Base-by-base conservation (phyloP, 1,284 basidiomycete species). In the Tilletia indica region DNA sequence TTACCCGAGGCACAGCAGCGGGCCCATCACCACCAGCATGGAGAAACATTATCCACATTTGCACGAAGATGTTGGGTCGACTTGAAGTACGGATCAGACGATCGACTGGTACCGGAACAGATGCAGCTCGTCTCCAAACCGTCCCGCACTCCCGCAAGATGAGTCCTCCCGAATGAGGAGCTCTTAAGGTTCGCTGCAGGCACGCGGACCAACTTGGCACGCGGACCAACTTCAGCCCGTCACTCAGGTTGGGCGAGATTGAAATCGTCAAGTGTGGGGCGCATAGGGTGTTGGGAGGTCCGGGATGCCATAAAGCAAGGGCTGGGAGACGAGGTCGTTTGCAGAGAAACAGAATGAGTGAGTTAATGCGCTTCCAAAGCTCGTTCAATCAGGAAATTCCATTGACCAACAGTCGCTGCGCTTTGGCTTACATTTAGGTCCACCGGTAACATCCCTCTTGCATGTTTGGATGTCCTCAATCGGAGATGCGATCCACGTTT, bases 211-310 rank as follows among this genome's bases (percentile, higher is more conserved):
- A 80, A 90, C 89, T 31, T 93, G 85, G 85, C 4, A 76, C 80
- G 21, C 74, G 82, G 45, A 80, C 80, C 34, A 80, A 90, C 89
- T 31, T 93, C 90, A 25, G 86, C 90, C 76, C 86, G 89, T 74
- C 91, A 88, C 56, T 91, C 90, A 85, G 90, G 87, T 88, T 95
- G 87, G 93, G 93, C 31, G 94, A 95, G 85, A 89, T 95, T 80
- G 92, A 91, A 5, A 89, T 94, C 47, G 89, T 95, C 39, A 88
- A 87, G 81, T 81, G 80, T 48, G 93, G 91, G 66, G 88, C 87
- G 78, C 87, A 87, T 21, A 31, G 82, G 80, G 0, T 86, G 83
- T 80, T 78, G 84, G 67, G 86, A 86, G 74, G 85, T 83, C 5
- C 78, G 85, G 66, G 86, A 86, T 70, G 86, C 86, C 11, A 84